A percentile compares a stretch with the other conserved stretches of the same genome.
These are phyloP conservation scores for Salvia miltiorrhiza DNA, from an alignment of 257 asterid genomes.

Conservation along the genomic window DNA sequence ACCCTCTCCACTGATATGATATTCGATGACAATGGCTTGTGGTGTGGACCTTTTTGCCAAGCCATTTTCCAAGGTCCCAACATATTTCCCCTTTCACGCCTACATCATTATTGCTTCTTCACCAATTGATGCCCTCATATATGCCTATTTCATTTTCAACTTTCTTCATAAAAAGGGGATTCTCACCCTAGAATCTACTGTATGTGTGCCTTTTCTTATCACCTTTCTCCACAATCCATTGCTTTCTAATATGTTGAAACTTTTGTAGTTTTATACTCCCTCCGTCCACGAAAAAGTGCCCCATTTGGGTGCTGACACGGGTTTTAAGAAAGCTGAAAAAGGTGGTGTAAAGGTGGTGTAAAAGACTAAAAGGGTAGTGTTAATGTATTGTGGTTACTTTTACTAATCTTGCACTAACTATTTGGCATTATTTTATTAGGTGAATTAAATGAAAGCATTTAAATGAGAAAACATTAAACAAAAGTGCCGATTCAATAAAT, in stretches of 20 bases:
- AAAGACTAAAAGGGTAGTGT: too few relatives aligned
- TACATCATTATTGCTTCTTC: constrained; percentile 2
- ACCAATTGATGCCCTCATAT: neutral
- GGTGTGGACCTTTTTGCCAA: constrained; percentile 11
- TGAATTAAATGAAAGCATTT: too few relatives aligned
- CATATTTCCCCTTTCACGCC: constrained; percentile 7
- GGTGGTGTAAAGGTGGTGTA: too few relatives aligned
- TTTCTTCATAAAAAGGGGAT: neutral
- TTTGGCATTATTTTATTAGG: too few relatives aligned
- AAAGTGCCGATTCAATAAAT: too few relatives aligned
- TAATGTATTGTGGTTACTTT: too few relatives aligned
- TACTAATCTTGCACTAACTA: too few relatives aligned
- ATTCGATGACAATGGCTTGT: neutral
- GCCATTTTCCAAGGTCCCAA: constrained; percentile 12
- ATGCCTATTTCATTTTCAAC: neutral
- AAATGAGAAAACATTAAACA: too few relatives aligned
- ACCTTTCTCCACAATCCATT: neutral
- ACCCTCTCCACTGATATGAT: neutral
- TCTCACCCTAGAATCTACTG: neutral
- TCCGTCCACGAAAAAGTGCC: too few relatives aligned
- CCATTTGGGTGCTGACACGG: too few relatives aligned
- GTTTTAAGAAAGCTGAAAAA: too few relatives aligned
- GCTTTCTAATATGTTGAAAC: neutral
- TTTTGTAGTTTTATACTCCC: neutral
- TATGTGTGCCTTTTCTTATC: neutral